Percentiles rank a stretch among this genome's conserved stretches.
Evolutionary conservation across 805 yeast species (phyloP).

Genomic region (Wickerhamiella allomyrinae): DNA sequence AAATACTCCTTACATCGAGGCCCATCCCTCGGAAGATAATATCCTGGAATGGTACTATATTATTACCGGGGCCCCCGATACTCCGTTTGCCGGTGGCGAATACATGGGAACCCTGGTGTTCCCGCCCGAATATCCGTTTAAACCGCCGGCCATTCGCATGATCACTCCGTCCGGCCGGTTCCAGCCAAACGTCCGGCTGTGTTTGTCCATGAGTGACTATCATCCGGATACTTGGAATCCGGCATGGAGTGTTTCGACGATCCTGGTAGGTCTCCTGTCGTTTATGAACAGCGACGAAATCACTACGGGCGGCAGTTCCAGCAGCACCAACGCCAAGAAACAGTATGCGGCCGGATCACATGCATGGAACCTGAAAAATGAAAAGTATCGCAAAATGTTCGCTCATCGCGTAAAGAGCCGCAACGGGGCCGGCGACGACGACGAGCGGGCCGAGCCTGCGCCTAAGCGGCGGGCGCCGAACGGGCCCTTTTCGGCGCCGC

Average conservation of each 20-base stretch:
- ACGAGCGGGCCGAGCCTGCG: no score
- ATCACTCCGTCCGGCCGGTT: slow-evolving; percentile 83
- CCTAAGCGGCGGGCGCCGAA: no score
- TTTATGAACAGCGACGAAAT: slow-evolving; percentile 76
- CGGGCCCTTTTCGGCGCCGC: not conserved
- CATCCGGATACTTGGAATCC: slow-evolving; percentile 92
- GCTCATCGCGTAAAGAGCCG: slow-evolving; percentile 40
- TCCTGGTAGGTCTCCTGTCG: slow-evolving; percentile 69
- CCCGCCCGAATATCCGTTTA: slow-evolving; percentile 79
- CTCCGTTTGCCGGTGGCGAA: slow-evolving; percentile 52
- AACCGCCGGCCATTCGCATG: slow-evolving; percentile 85
- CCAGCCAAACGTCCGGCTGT: slow-evolving; percentile 58
- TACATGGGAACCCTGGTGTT: slow-evolving; percentile 44
- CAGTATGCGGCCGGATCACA: slow-evolving; percentile 43
- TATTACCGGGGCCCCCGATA: slow-evolving; percentile 80
- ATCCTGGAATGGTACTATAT: slow-evolving; percentile 90
- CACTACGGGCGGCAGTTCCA: slow-evolving; percentile 61
- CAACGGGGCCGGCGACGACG: no score
- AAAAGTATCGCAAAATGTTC: slow-evolving; percentile 46
- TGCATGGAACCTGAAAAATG: slow-evolving; percentile 37
- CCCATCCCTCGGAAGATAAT: slow-evolving; percentile 77
- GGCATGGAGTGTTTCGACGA: slow-evolving; percentile 81
- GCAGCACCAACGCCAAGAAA: slow-evolving; percentile 44
- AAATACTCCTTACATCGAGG: slow-evolving; percentile 75
- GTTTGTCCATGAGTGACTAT: slow-evolving; percentile 77